A percentile compares a stretch with the other conserved stretches of the same genome.
Conservation (phyloP, 352 stramenopile species). For the Phytophthora tubulina region DNA sequence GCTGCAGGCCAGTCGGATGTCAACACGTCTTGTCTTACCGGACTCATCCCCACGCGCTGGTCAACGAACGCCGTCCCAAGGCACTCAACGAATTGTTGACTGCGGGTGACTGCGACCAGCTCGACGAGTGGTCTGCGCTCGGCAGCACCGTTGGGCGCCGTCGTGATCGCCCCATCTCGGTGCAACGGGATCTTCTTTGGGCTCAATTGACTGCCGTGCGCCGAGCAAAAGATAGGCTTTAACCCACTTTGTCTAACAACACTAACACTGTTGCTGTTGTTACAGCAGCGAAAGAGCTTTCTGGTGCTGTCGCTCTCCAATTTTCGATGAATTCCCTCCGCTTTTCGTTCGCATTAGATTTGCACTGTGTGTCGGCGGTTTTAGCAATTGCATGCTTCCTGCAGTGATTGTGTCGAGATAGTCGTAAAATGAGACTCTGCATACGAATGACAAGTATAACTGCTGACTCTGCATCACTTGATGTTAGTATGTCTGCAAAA, state of each 20-base stretch:
- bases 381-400: too few species aligned
- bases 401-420: slow-evolving; percentile 6
- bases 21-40: slow-evolving; percentile 14
- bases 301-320: neutral
- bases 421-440: slow-evolving; percentile 9
- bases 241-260: slow-evolving; percentile 5
- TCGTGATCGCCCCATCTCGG: slow-evolving; percentile 11
- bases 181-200: slow-evolving; percentile 27
- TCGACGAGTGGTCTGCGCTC: slow-evolving; percentile 5
- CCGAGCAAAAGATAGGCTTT: neutral
- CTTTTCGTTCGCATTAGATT: slow-evolving; percentile 12
- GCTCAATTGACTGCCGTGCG: slow-evolving; percentile 19
- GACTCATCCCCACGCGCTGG: slow-evolving; percentile 15
- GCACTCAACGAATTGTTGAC: slow-evolving; percentile 27
- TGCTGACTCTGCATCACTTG: slow-evolving; percentile 14
- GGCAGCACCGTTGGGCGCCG: slow-evolving; percentile 4
- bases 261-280: too few species aligned
- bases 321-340: slow-evolving; percentile 14
- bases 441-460: slow-evolving; percentile 26
- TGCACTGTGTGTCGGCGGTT: neutral
- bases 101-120: slow-evolving; percentile 1
- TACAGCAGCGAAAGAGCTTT: neutral
- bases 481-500: neutral
- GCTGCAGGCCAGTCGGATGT: neutral
- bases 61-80: slow-evolving; percentile 7